A percentile compares a stretch with the other conserved stretches of the same genome.
These are phyloP conservation scores for Trifolium subterraneum DNA, from an alignment of 306 rosid genomes.

Conservation along the genomic window DNA sequence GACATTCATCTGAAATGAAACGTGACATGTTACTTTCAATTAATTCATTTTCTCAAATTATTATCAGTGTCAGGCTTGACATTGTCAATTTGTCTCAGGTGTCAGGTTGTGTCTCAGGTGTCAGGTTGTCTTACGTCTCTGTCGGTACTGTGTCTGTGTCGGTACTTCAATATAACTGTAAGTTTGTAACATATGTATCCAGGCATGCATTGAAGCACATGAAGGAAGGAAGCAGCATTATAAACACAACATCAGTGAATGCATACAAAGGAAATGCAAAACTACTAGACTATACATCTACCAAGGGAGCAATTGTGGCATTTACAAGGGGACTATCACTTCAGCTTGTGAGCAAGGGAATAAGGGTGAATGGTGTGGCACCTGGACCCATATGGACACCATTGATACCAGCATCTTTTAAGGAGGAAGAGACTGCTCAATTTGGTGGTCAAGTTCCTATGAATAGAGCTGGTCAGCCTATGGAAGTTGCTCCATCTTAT, in stretches of 20 bases:
- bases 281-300: slow-evolving; percentile 70
- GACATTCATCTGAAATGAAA: too few species aligned
- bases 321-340: slow-evolving; percentile 75
- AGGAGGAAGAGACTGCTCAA: slow-evolving; percentile 52
- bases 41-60: not conserved
- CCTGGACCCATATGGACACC: slow-evolving; percentile 95
- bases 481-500: slow-evolving; percentile 76
- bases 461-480: slow-evolving; percentile 84
- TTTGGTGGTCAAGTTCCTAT: slow-evolving; percentile 69
- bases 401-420: slow-evolving; percentile 60
- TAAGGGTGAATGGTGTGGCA: slow-evolving; percentile 84
- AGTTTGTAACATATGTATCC: too few species aligned
- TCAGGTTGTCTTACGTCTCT: too few species aligned
- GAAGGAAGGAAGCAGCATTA: slow-evolving; percentile 79
- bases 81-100: not conserved
- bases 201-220: slow-evolving; percentile 88
- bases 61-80: not conserved
- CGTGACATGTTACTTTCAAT: too few species aligned
- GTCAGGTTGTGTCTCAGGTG: too few species aligned
- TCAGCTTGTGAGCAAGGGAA: slow-evolving; percentile 62
- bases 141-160: not conserved
- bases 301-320: slow-evolving; percentile 81
- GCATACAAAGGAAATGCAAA: slow-evolving; percentile 67
- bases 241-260: slow-evolving; percentile 73
- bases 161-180: not conserved